These are phyloP conservation scores for Atkinsonella texensis DNA, from an alignment of 2,329 filamentous ascomycete species.

Conservation along the genomic window DNA sequence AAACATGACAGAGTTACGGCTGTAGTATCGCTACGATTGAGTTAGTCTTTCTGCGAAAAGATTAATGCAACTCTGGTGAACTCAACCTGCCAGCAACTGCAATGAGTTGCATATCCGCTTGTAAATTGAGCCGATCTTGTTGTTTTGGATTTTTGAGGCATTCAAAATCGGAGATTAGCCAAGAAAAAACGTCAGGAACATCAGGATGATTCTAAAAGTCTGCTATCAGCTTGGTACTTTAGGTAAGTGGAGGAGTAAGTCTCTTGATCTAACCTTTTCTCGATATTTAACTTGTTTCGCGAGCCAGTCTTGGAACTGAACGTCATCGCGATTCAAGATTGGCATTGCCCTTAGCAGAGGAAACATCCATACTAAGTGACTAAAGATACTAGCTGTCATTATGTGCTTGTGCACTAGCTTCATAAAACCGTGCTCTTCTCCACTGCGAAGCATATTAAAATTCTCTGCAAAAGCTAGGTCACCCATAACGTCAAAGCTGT, in stretches of 20 bases:
- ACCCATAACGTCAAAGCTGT: conserved; percentile 6
- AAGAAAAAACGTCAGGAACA: conserved; percentile 1
- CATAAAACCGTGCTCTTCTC: neutral
- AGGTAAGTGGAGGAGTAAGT: neutral
- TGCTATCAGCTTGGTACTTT: neutral
- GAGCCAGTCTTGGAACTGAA: neutral
- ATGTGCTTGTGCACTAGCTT: neutral
- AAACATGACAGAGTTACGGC: neutral
- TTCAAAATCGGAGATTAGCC: neutral
- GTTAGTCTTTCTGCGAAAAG: neutral
- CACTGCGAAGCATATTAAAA: conserved; percentile 3
- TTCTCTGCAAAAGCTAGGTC: conserved; percentile 6
- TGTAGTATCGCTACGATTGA: neutral
- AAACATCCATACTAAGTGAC: conserved; percentile 2
- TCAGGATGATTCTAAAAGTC: neutral
- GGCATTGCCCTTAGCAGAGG: neutral
- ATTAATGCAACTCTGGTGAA: neutral
- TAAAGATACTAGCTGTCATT: neutral
- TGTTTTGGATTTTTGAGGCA: neutral
- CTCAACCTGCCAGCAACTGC: conserved; percentile 3
- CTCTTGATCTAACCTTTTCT: neutral
- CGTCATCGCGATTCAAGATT: neutral
- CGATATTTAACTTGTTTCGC: neutral
- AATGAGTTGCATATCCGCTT: conserved; percentile 3
- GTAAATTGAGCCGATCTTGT: neutral